A percentile compares a stretch with the other conserved stretches of the same genome.
phyloP scores from a whole-genome alignment of 2,329 filamentous ascomycete genomes.

The Nemania diffusa region DNA sequence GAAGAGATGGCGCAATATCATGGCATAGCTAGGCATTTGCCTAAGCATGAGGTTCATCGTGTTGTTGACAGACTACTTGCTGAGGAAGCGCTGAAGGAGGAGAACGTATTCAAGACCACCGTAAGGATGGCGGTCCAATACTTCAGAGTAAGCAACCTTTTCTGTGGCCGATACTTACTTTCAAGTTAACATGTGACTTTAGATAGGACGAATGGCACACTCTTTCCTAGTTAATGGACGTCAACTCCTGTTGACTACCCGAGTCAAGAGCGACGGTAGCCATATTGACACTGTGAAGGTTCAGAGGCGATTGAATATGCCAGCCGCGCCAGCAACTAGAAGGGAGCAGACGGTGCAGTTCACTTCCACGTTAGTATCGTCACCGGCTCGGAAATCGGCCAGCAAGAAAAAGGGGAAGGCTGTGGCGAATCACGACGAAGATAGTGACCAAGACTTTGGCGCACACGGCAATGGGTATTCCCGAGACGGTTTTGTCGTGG shows the following conservation, averaged over 20 bases:
- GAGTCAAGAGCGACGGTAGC: constrained; percentile 51
- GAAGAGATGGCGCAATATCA: constrained; percentile 67
- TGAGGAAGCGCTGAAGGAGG: constrained; percentile 78
- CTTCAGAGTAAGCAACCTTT: constrained; percentile 63
- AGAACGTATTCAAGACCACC: constrained; percentile 70
- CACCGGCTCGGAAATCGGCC: constrained; percentile 57
- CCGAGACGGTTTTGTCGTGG: constrained; percentile 54
- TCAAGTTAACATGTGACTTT: constrained; percentile 43
- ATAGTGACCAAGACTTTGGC: constrained; percentile 53
- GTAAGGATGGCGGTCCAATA: constrained; percentile 80
- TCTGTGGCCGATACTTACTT: background rate
- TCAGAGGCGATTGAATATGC: constrained; percentile 53
- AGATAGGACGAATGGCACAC: constrained; percentile 55
- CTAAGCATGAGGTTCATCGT: constrained; percentile 81
- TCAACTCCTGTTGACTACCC: constrained; percentile 56
- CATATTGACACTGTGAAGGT: constrained; percentile 47
- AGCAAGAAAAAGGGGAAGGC: constrained; percentile 52
- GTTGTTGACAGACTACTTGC: constrained; percentile 81
- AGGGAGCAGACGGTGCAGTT: constrained; percentile 41
- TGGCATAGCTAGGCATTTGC: constrained; percentile 75
- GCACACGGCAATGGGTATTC: constrained; percentile 57
- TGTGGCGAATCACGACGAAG: constrained; percentile 49
- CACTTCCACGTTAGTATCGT: constrained; percentile 63
- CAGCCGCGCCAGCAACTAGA: constrained; percentile 47
- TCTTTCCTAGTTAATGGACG: constrained; percentile 58